Percentiles rank a stretch among this genome's conserved stretches.
phyloP scores from a whole-genome alignment of 805 yeast species.

The Tetrapisispora fleetii region DNA sequence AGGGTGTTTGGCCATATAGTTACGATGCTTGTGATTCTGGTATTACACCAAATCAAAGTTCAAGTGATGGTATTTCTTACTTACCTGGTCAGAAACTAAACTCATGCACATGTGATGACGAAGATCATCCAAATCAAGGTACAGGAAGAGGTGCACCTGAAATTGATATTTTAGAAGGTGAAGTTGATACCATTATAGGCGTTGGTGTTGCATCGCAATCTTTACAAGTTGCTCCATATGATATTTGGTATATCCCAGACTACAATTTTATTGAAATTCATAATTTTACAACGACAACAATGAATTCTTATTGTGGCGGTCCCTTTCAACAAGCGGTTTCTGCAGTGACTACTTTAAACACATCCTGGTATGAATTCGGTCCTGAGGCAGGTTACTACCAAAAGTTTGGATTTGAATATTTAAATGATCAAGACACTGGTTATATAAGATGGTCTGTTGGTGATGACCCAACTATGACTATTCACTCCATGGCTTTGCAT shows the following conservation, averaged over 20 bases:
- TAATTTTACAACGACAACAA: slow-evolving; percentile 57
- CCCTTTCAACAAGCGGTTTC: slow-evolving; percentile 91
- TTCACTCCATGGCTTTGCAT: slow-evolving; percentile 64
- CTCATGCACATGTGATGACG: slow-evolving; percentile 71
- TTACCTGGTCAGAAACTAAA: slow-evolving; percentile 76
- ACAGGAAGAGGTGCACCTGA: slow-evolving; percentile 93
- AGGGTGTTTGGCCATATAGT: slow-evolving; percentile 93
- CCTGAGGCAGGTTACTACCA: slow-evolving; percentile 48
- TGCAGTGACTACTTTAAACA: slow-evolving; percentile 67
- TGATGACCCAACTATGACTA: slow-evolving; percentile 60
- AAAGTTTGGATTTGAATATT: slow-evolving; percentile 65
- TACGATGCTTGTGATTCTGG: slow-evolving; percentile 88
- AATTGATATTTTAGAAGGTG: slow-evolving; percentile 86
- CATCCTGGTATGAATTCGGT: slow-evolving; percentile 72
- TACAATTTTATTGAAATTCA: slow-evolving; percentile 67
- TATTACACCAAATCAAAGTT: slow-evolving; percentile 86
- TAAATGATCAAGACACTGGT: slow-evolving; percentile 60
- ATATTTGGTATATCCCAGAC: slow-evolving; percentile 90
- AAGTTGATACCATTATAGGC: slow-evolving; percentile 45
- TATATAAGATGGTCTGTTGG: slow-evolving; percentile 86
- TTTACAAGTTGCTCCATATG: slow-evolving; percentile 85
- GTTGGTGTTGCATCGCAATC: slow-evolving; percentile 85
- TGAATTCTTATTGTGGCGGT: slow-evolving; percentile 88
- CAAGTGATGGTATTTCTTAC: slow-evolving; percentile 79
- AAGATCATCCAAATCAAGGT: slow-evolving; percentile 82